Base-by-base conservation (phyloP, 1,284 basidiomycete genomes). In the Meira nashicola region DNA sequence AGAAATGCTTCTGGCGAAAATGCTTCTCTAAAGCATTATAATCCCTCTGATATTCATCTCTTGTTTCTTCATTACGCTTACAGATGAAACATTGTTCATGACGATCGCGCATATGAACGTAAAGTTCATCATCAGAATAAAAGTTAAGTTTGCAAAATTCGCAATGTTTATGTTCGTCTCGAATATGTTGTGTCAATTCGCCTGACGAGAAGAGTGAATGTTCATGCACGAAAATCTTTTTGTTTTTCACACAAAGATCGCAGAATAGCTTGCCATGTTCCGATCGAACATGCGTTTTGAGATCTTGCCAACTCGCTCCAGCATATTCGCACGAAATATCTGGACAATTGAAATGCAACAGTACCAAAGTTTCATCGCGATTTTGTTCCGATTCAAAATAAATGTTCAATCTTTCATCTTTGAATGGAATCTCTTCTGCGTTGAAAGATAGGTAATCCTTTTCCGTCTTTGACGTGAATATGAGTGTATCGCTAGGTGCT, bases 11-110 rank as follows among this genome's bases (percentile, higher is more conserved):
- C 39, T 79, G 68, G 55, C 80, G 80, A 68, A 74, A 79, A 62
- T 78, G 76, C 28, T 55, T 55, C 55, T 76, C 82, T 76, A 73
- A 77, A 67, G 67, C 67, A 51, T 55, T 53, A 58, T 72, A 77
- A 59, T 75, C 67, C 10, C 57, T 53, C 4, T 54, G 39, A 40
- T 69, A 69, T 38, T 71, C 74, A 49, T 52, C 60, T 9, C 72
- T 67, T 5, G 58, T 46, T 0, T 65, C 62, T 17, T 53, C 50
- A 21, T 41, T 19, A 17, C 37, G 23, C 56, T 77, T 74, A 80
- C 95, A 98, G 33, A 98, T 81, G 73, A 95, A 95, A 78, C 95
- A 98, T 75, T 98, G 93, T 78, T 98, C 94, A 80, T 98, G 94
- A 50, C 82, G 82, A 74, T 93, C 88, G 48, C 93, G 85, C 88